Percentiles rank a stretch among this genome's conserved stretches.
phyloP scores from a whole-genome alignment of 768 basidiomycete genomes.

The Guyanaporus albipodus region DNA sequence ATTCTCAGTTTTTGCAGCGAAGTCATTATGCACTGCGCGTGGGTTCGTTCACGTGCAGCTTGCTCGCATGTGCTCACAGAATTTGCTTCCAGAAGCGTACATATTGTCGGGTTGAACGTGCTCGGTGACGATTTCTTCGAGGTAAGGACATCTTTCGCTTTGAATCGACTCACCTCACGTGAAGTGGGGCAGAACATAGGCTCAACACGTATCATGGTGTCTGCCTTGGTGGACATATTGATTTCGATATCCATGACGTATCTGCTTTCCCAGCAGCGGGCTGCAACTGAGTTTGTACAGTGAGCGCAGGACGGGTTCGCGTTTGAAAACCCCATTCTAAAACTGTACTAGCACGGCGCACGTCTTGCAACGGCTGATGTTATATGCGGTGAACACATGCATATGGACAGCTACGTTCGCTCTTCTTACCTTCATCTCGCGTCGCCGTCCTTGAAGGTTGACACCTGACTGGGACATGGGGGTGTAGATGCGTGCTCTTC shows the following conservation, averaged over 20 bases:
- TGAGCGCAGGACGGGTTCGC: neutral
- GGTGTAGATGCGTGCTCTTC: neutral
- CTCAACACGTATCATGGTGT: neutral
- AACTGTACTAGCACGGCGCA: slow-evolving; percentile 1
- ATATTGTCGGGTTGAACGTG: neutral
- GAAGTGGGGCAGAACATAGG: neutral
- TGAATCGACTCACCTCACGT: neutral
- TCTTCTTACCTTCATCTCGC: neutral
- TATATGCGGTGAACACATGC: slow-evolving; percentile 24
- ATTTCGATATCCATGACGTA: slow-evolving; percentile 8
- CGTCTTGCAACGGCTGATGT: slow-evolving; percentile 5
- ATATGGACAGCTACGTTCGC: slow-evolving; percentile 48
- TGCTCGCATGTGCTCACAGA: neutral
- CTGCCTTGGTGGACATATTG: slow-evolving; percentile 4
- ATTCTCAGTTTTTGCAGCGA: neutral
- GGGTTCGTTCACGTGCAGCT: slow-evolving; percentile 5
- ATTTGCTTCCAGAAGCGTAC: neutral
- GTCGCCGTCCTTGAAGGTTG: neutral
- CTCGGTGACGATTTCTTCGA: neutral
- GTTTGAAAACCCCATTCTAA: neutral
- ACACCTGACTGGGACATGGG: neutral
- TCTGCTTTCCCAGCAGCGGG: slow-evolving; percentile 3
- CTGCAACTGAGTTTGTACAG: neutral
- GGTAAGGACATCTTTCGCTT: neutral
- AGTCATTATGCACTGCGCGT: neutral